Evolutionary conservation across 2,329 filamentous ascomycete genomes (phyloP).

Genomic region (Paracorniculantispora psalliotae): DNA sequence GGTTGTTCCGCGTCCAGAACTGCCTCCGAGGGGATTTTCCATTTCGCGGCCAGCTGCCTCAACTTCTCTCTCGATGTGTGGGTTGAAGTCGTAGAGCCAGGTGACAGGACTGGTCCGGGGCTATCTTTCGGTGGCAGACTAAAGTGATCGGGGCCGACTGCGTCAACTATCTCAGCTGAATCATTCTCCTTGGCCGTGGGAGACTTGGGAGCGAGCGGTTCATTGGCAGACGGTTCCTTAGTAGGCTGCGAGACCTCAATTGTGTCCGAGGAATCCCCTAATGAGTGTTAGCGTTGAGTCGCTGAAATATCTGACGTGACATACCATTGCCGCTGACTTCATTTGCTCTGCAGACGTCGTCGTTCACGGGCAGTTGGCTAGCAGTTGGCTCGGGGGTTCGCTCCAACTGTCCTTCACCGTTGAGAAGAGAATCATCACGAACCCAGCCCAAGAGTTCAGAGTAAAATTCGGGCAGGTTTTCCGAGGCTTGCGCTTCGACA

Average conservation of each 20-base stretch:
- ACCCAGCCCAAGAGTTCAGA: constrained; percentile 3
- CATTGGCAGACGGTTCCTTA: neutral
- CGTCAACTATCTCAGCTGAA: neutral
- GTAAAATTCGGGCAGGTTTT: neutral
- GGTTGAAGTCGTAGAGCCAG: neutral
- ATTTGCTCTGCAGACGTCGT: no score
- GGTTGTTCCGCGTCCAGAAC: neutral
- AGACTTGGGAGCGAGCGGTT: neutral
- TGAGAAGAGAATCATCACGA: neutral
- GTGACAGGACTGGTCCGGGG: no score
- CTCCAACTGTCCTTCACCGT: neutral
- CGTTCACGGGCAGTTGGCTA: no score
- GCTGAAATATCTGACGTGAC: no score
- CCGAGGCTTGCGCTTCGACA: neutral
- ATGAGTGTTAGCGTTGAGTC: no score
- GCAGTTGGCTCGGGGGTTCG: neutral
- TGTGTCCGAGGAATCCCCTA: no score
- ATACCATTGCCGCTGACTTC: neutral
- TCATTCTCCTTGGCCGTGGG: neutral
- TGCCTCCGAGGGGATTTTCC: neutral
- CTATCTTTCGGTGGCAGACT: neutral
- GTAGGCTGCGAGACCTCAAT: no score
- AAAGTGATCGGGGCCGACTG: neutral
- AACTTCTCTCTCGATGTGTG: neutral
- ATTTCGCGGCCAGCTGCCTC: neutral